Base-by-base conservation (phyloP, 192 early-diverging fungal genomes). In the Gaertneriomyces sp. region DNA sequence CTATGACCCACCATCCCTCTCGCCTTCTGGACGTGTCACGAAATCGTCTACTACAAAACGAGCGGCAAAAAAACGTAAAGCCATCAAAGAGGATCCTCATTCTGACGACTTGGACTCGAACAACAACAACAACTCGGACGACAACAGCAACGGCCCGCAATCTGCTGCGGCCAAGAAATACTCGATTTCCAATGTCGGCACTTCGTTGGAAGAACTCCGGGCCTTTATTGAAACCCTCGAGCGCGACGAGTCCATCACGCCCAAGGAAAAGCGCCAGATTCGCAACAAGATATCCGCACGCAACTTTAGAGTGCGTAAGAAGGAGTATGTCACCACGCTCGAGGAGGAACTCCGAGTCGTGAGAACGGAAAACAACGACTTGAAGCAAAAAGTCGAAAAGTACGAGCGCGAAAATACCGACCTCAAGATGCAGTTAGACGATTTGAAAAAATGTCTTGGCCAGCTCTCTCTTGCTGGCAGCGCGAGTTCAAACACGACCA, bases 231-330 rank as follows among this genome's bases (percentile, higher is more conserved):
- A 65, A 6, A 53, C 53, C 53, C 63, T 65, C 7, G 63, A 65
- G 16, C 12, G 19, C 53, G 63, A 65, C 42, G 17, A 20, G 44
- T 44, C 53, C 9, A 65, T 65, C n/a, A 44, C 63, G 0, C 41
- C 63, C 7, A 65, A 65, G 25, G 63, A 65, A 42, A 65, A 65
- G 42, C 52, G 63, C 1, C 63, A 65, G 42, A 7, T 65, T 17
- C 63, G 63, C 9, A 65, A 65, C 44, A 65, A 65, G 39, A 46
- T 65, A 6, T 42, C 38, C 19, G 63, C 63, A 3, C 12, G 63
- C 12, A 65, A 65, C 53, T 65, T 65, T 42, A 51, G 63, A 6
- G 63, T 65, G 7, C 51, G 63, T 6, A 33, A 53, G 4, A 65
- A 65, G 53, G 63, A 65, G 44, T 65, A 65, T 42, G 63, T 65